These are phyloP conservation scores for Termitomyces titanicus DNA, from an alignment of 768 basidiomycete species.

Conservation along the genomic window DNA sequence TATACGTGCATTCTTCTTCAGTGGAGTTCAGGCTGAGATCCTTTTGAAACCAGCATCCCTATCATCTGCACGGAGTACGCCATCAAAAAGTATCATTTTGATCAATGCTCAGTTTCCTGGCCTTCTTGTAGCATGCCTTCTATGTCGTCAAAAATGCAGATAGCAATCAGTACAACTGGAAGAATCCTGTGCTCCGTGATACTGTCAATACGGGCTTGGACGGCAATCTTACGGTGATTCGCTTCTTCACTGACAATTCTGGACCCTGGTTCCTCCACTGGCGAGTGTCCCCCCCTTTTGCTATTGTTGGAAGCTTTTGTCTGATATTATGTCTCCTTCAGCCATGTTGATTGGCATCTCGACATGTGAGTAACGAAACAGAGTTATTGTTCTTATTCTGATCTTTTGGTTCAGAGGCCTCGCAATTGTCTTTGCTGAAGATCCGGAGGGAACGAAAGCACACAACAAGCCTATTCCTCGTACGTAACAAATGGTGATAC, in stretches of 20 bases:
- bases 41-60: slow-evolving; percentile 19
- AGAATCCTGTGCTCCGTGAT: slow-evolving; percentile 25
- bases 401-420: slow-evolving; percentile 15
- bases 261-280: slow-evolving; percentile 6
- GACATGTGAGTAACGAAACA: neutral
- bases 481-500: neutral
- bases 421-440: slow-evolving; percentile 31
- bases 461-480: neutral
- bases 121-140: slow-evolving; percentile 30
- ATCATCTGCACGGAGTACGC: slow-evolving; percentile 30
- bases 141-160: slow-evolving; percentile 32
- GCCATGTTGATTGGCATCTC: slow-evolving; percentile 8
- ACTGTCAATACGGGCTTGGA: slow-evolving; percentile 29
- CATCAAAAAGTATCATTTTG: neutral
- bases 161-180: slow-evolving; percentile 23
- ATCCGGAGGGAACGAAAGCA: slow-evolving; percentile 6
- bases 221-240: slow-evolving; percentile 41
- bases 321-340: neutral
- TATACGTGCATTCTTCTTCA: neutral
- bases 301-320: no score
- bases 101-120: neutral
- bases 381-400: no score
- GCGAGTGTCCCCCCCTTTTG: neutral
- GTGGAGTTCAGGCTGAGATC: slow-evolving; percentile 7
- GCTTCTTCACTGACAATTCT: slow-evolving; percentile 60